Evolutionary conservation across 2,329 filamentous ascomycete genomes (phyloP).

Genomic region (Ophiostoma triangulosporum): DNA sequence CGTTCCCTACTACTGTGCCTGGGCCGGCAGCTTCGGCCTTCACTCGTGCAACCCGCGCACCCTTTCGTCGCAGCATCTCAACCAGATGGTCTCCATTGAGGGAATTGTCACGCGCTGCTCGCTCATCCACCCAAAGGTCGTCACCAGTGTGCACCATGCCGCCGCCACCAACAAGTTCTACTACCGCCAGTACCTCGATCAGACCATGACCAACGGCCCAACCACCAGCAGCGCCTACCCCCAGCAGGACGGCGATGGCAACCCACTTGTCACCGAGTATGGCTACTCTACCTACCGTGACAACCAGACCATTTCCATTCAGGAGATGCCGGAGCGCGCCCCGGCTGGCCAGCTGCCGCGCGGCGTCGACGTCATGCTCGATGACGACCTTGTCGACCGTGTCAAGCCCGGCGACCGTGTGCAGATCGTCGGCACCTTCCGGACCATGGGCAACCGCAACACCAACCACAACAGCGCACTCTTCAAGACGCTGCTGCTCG

Average conservation of each 20-base stretch:
- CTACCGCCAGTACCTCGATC: slow-evolving; percentile 82
- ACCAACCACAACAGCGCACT: slow-evolving; percentile 79
- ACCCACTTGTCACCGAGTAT: slow-evolving; percentile 87
- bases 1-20: slow-evolving; percentile 90
- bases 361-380: slow-evolving; percentile 89
- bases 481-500: slow-evolving; percentile 86
- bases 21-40: slow-evolving; percentile 87
- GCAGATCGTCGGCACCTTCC: slow-evolving; percentile 91
- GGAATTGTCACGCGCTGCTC: slow-evolving; percentile 96
- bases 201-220: slow-evolving; percentile 90
- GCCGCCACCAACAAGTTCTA: slow-evolving; percentile 77
- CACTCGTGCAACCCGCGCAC: slow-evolving; percentile 91
- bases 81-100: slow-evolving; percentile 93
- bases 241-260: slow-evolving; percentile 83
- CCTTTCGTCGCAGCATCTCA: slow-evolving; percentile 75
- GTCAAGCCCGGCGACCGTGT: slow-evolving; percentile 94
- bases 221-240: slow-evolving; percentile 89
- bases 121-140: slow-evolving; percentile 88
- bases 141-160: slow-evolving; percentile 95
- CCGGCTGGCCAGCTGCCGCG: slow-evolving; percentile 90
- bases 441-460: slow-evolving; percentile 89
- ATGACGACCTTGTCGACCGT: slow-evolving; percentile 89
- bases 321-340: slow-evolving; percentile 96
- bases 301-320: slow-evolving; percentile 94
- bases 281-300: slow-evolving; percentile 92